These are phyloP conservation scores for Solanum virginianum DNA, from an alignment of 257 asterid genomes.

Conservation along the genomic window DNA sequence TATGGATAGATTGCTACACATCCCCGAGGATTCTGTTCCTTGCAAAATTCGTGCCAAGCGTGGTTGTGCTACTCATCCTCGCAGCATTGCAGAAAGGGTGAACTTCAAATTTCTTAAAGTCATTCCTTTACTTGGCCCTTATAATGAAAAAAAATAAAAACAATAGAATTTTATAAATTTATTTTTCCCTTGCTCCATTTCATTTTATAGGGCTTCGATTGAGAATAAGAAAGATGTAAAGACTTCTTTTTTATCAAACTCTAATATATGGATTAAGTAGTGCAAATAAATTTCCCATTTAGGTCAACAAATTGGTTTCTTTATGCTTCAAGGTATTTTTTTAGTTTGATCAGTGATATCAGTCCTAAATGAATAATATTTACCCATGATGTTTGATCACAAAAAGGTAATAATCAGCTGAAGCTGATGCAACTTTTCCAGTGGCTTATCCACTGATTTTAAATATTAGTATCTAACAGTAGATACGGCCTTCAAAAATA, in stretches of 20 bases:
- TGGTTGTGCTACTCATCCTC: conserved; percentile 92
- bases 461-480: neutral
- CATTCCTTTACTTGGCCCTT: neutral
- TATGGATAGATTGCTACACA: conserved; percentile 59
- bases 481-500: neutral
- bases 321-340: neutral
- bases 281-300: neutral
- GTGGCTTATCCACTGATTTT: neutral
- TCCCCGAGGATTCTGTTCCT: conserved; percentile 75
- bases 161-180: neutral
- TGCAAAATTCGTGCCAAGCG: conserved; percentile 93
- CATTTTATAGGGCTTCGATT: neutral
- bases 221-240: neutral
- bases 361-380: neutral
- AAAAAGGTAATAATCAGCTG: neutral
- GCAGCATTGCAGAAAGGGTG: conserved; percentile 92
- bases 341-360: neutral
- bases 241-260: neutral
- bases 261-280: neutral
- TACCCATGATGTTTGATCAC: neutral
- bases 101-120: neutral
- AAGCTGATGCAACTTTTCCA: neutral
- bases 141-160: neutral
- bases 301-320: neutral
- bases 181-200: neutral